Conservation (phyloP, 78 protist species). For the Tieghemostelium lacteum region DNA sequence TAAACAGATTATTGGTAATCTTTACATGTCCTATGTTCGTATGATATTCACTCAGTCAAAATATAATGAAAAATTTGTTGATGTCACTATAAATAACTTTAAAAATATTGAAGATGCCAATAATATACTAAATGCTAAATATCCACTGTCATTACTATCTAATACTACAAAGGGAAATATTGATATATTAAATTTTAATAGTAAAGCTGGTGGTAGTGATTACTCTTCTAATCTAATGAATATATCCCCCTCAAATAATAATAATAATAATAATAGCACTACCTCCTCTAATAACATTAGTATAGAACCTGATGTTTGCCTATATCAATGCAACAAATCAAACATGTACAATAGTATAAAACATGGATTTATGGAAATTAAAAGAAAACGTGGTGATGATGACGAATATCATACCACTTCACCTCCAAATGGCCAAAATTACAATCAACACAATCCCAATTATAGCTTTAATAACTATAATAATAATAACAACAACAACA, state of each 20-base stretch:
- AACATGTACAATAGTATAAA: constrained; percentile 1
- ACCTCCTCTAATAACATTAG: neutral
- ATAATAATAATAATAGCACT: constrained; percentile 1
- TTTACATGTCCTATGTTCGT: constrained; percentile 58
- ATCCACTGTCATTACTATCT: neutral
- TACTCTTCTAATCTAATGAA: too few relatives aligned
- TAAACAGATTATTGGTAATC: constrained; percentile 70
- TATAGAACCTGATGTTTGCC: too few relatives aligned
- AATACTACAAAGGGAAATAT: neutral
- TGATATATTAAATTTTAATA: neutral
- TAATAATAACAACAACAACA: neutral
- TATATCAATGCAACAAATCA: neutral
- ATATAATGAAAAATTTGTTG: constrained; percentile 29
- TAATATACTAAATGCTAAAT: neutral
- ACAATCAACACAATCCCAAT: neutral
- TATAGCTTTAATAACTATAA: neutral
- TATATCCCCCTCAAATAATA: too few relatives aligned
- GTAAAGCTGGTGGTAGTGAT: too few relatives aligned
- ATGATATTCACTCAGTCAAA: constrained; percentile 39
- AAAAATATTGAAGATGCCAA: constrained; percentile 18
- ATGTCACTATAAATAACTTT: constrained; percentile 7
- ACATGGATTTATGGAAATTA: neutral
- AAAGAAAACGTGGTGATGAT: constrained; percentile 16
- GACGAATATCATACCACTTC: neutral
- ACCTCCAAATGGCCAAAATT: neutral